Percentiles rank a stretch among this genome's conserved stretches.
phyloP scores from a whole-genome alignment of 352 stramenopile genomes.

The Pythium phragmitis region DNA sequence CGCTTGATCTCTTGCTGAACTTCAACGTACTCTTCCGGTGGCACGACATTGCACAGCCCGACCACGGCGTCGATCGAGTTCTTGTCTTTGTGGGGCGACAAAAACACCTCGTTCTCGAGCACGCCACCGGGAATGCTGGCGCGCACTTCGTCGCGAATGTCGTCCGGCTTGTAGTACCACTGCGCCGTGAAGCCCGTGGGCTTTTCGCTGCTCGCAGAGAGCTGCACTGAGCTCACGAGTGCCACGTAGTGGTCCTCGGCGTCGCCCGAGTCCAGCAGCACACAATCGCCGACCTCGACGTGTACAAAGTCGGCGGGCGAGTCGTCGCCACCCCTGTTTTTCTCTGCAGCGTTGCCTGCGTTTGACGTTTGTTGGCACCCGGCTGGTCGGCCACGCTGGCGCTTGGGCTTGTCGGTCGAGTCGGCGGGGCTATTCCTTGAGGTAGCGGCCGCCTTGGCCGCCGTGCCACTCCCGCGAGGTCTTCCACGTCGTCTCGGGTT shows the following conservation, averaged over 20 bases:
- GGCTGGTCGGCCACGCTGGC: neutral
- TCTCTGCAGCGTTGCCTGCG: neutral
- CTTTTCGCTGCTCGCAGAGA: slow-evolving; percentile 48
- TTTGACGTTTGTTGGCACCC: neutral
- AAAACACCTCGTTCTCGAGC: slow-evolving; percentile 72
- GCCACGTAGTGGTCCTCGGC: slow-evolving; percentile 65
- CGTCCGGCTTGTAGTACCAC: slow-evolving; percentile 85
- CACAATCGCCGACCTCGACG: slow-evolving; percentile 73
- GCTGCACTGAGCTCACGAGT: slow-evolving; percentile 73
- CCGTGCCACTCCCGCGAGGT: neutral
- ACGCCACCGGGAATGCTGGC: slow-evolving; percentile 55
- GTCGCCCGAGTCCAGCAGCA: slow-evolving; percentile 75
- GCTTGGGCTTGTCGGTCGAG: slow-evolving; percentile 19
- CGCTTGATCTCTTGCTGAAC: slow-evolving; percentile 69
- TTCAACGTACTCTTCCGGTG: slow-evolving; percentile 69
- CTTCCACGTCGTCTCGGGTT: slow-evolving; percentile 5
- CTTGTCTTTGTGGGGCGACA: slow-evolving; percentile 83
- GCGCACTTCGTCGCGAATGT: slow-evolving; percentile 67
- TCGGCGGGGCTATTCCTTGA: neutral
- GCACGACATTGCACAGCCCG: slow-evolving; percentile 74
- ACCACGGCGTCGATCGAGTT: slow-evolving; percentile 82
- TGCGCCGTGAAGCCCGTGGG: slow-evolving; percentile 68
- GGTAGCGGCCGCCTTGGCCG: neutral
- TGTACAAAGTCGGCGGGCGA: slow-evolving; percentile 54
- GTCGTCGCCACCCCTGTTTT: slow-evolving; percentile 20